Conservation (phyloP, 805 yeast species). For the Tetrapisispora taiwanensis region DNA sequence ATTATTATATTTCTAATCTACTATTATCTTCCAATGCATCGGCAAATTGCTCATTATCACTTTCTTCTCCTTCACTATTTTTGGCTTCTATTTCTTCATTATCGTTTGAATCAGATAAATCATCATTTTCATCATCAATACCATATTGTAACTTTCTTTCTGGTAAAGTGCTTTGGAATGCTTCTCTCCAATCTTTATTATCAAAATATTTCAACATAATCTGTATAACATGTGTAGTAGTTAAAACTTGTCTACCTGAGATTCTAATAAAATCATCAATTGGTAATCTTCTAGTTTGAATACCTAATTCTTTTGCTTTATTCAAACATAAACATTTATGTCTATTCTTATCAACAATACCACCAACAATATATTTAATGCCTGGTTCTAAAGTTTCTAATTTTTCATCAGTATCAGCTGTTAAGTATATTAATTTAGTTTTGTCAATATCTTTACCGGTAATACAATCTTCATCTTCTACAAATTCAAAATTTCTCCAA, state of each 20-base stretch:
- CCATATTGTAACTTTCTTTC: conserved; percentile 45
- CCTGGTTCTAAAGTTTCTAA: conserved; percentile 56
- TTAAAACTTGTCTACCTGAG: conserved; percentile 79
- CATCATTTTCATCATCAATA: not conserved
- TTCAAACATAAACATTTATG: conserved; percentile 69
- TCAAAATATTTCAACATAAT: conserved; percentile 74
- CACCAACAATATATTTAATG: conserved; percentile 80
- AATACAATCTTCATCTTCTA: conserved; percentile 30
- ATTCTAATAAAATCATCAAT: conserved; percentile 74
- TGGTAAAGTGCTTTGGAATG: conserved; percentile 84
- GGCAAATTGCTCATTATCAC: not conserved
- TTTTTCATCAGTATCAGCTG: conserved; percentile 77
- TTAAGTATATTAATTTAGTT: conserved; percentile 51
- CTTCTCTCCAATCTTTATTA: conserved; percentile 67
- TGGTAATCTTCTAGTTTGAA: conserved; percentile 71
- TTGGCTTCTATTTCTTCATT: not conserved
- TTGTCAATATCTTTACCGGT: conserved; percentile 29
- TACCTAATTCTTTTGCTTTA: conserved; percentile 67
- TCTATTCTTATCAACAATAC: conserved; percentile 92
- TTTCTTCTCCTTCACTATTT: not conserved
- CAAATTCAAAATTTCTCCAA: conserved; percentile 60
- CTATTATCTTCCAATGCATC: not conserved
- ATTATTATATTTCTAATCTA: not conserved
- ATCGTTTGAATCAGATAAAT: not conserved
- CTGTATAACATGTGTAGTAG: conserved; percentile 93